Conservation (phyloP, 768 basidiomycete species). For the Lentinula raphanica region DNA sequence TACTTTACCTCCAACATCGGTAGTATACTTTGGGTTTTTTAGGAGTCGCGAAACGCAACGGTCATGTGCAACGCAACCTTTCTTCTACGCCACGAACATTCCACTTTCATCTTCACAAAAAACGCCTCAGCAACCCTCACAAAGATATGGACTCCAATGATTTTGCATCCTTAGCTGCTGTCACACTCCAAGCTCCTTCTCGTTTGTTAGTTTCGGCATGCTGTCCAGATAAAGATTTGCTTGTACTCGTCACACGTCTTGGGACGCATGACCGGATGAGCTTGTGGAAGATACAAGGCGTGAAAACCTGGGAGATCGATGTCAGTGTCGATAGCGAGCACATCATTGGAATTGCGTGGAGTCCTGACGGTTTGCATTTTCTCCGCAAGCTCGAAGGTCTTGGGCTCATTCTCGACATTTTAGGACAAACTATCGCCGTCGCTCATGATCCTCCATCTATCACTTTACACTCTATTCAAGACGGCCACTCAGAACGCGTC, state of each 20-base stretch:
- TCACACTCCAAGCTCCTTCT: slow-evolving; percentile 52
- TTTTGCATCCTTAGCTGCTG: slow-evolving; percentile 52
- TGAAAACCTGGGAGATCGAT: slow-evolving; percentile 80
- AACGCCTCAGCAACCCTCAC: not conserved
- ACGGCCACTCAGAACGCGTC: slow-evolving; percentile 54
- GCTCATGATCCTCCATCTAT: slow-evolving; percentile 64
- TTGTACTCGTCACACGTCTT: slow-evolving; percentile 60
- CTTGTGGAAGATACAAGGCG: slow-evolving; percentile 77
- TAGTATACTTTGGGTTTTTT: not conserved
- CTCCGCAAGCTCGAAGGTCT: not conserved
- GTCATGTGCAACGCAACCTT: not conserved
- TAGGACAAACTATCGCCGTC: slow-evolving; percentile 69
- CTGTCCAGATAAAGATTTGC: slow-evolving; percentile 81
- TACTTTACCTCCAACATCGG: no score
- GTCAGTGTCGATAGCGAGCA: slow-evolving; percentile 45
- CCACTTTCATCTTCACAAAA: not conserved
- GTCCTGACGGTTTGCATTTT: slow-evolving; percentile 62
- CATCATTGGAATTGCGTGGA: slow-evolving; percentile 67
- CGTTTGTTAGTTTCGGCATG: slow-evolving; percentile 62
- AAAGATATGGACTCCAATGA: slow-evolving; percentile 36
- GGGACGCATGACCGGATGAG: slow-evolving; percentile 66
- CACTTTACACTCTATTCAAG: slow-evolving; percentile 73
- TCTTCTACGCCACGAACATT: not conserved
- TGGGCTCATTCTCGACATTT: slow-evolving; percentile 1
- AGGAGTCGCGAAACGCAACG: not conserved